Base-by-base conservation (phyloP, 1,284 basidiomycete genomes). In the Schizophyllum amplum region DNA sequence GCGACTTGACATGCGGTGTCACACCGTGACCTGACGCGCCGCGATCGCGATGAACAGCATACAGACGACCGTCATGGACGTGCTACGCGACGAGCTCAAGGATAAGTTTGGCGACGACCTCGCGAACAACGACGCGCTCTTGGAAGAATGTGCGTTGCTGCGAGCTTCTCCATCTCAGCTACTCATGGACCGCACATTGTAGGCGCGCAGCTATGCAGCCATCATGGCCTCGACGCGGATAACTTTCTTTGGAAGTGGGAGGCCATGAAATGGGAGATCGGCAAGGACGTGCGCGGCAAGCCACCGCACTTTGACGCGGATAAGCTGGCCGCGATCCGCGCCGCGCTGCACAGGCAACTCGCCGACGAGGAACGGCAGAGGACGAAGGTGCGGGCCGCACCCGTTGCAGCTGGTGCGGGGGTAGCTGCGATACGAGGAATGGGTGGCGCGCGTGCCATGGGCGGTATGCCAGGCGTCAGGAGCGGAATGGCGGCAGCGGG, bases 211-310 rank as follows among this genome's bases (percentile, higher is more conserved):
- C 73, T 91, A 57, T 92, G 89, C 67, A 72, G 79, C 62, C 80
- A 80, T 60, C 88, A 84, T 71, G 79, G 80, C 58, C 56, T 86
- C 33, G 64, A 72, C 23, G 76, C 83, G 24, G 75, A 83, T 22
- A 68, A 76, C 51, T 75, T 92, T n/a, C 78, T 74, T 56, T 91
- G 74, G 69, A 90, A 88, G 67, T 86, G 86, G 79, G 86, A 92
- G 67, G 84, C 79, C 1, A 71, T 75, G 51, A 80, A 77, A 50
- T 78, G 33, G 33, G 33, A 42, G 33, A 42, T 42, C 13, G 33
- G 33, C 33, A 42, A 42, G 33, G 33, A 42, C 33, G 17, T 42
- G 13, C 33, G 33, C 33, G 33, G 33, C 13, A 42, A 42, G 74
- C 59, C 69, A 66, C 17, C 51, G 69, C 26, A 65, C 69, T 26